These are phyloP conservation scores for Colletotrichum sp. DNA, from an alignment of 2,329 filamentous ascomycete species.

Conservation along the genomic window DNA sequence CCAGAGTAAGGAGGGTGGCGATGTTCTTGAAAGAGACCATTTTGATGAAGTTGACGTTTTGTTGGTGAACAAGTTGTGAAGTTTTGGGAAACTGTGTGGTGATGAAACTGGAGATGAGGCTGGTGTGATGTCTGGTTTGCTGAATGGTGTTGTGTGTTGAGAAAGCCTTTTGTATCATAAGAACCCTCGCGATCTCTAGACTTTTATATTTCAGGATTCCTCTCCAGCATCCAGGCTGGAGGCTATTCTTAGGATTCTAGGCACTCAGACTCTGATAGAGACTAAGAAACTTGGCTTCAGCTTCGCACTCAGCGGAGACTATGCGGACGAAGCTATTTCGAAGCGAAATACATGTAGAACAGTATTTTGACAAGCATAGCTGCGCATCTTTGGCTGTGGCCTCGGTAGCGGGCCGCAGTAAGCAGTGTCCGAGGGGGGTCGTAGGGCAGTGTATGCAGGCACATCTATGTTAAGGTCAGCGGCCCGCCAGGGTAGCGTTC, in stretches of 20 bases:
- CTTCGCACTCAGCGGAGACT: not conserved
- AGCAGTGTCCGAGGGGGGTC: not conserved
- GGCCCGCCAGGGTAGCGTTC: not conserved
- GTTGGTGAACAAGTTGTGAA: not conserved
- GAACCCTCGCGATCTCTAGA: not conserved
- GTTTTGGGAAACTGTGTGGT: not conserved
- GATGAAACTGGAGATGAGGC: not conserved
- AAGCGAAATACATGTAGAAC: not conserved
- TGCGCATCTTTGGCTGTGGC: not conserved
- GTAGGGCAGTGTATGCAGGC: not conserved
- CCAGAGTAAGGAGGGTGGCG: not conserved
- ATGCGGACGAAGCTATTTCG: not conserved
- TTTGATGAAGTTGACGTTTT: not conserved
- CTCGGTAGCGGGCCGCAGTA: not conserved
- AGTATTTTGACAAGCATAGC: not conserved
- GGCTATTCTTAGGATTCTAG: not conserved
- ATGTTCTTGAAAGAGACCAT: not conserved
- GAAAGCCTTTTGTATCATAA: not conserved
- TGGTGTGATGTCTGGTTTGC: not conserved
- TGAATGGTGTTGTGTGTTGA: not conserved
- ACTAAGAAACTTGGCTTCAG: not conserved
- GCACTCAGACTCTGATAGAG: not conserved
- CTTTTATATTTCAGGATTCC: not conserved
- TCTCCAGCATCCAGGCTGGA: not conserved
- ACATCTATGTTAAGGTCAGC: not conserved